These are phyloP conservation scores for Xerocomellus amylosporus DNA, from an alignment of 768 basidiomycete genomes.

Conservation along the genomic window DNA sequence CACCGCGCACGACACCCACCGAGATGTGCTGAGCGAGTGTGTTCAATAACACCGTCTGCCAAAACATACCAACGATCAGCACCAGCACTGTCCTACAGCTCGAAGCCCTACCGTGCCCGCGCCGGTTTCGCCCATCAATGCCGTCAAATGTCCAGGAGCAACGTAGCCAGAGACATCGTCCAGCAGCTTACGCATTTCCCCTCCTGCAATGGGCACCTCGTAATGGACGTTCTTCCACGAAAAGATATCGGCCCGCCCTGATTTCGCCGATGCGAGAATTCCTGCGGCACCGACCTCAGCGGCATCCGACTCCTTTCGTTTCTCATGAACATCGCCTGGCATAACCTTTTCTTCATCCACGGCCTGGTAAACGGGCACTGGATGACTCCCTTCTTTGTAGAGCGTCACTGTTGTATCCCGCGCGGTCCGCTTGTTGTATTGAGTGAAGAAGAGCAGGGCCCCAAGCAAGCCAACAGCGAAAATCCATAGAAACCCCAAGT, in stretches of 20 bases:
- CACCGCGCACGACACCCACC: constrained; percentile 49
- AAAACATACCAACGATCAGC: neutral
- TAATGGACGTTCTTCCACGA: constrained; percentile 77
- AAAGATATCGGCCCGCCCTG: constrained; percentile 41
- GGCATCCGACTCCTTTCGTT: too few relatives aligned
- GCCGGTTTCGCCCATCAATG: constrained; percentile 47
- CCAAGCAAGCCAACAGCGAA: constrained; percentile 42
- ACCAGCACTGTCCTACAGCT: neutral
- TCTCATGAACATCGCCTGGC: neutral
- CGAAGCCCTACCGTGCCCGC: constrained; percentile 24
- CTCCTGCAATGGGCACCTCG: constrained; percentile 44
- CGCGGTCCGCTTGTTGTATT: constrained; percentile 29
- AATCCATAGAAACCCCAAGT: constrained; percentile 43
- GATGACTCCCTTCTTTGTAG: constrained; percentile 13
- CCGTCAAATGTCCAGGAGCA: constrained; percentile 49
- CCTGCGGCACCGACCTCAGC: neutral
- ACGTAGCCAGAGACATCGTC: constrained; percentile 50
- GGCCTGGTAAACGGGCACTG: neutral
- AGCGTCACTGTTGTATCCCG: constrained; percentile 33
- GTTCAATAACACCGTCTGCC: constrained; percentile 56
- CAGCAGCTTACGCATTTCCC: constrained; percentile 40
- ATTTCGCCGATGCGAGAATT: constrained; percentile 15
- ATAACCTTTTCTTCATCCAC: constrained; percentile 20
- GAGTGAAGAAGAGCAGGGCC: constrained; percentile 37
- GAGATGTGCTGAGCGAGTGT: constrained; percentile 51